A percentile compares a stretch with the other conserved stretches of the same genome.
Conservation (phyloP, 768 basidiomycete species). For the Lentinula sp. region DNA sequence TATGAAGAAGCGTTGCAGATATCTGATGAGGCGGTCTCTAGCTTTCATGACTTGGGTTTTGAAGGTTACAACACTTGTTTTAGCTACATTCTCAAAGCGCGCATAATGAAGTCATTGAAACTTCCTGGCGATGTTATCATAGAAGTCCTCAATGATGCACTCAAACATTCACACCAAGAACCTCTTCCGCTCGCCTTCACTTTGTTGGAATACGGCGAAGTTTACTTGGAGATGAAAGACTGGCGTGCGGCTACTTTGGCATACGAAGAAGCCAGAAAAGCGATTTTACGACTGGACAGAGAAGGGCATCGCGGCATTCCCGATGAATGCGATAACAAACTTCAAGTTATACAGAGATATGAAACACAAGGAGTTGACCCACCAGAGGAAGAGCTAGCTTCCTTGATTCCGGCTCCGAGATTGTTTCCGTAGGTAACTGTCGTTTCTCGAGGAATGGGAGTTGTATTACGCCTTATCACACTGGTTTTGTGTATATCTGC, state of each 20-base stretch:
- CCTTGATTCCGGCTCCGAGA: not conserved
- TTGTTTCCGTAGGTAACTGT: not conserved
- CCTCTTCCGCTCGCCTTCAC: not conserved
- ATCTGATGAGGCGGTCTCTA: not conserved
- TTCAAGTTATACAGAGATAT: not conserved
- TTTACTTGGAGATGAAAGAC: not conserved
- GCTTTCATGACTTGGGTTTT: not conserved
- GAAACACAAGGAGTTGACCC: not conserved
- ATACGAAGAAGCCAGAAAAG: constrained; percentile 1
- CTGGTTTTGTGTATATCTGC: no score
- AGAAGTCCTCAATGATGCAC: not conserved
- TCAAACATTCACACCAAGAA: not conserved
- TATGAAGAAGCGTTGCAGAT: not conserved
- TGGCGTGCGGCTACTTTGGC: constrained; percentile 1
- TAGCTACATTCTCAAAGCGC: not conserved
- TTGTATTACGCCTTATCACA: no score
- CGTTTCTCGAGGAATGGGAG: no score
- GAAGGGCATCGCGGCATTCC: not conserved
- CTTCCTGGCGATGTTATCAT: not conserved
- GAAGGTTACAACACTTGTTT: constrained; percentile 1
- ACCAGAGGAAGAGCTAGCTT: not conserved
- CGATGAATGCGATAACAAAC: not conserved
- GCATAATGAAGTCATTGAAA: not conserved
- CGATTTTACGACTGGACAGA: not conserved
- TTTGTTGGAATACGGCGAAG: not conserved